A percentile compares a stretch with the other conserved stretches of the same genome.
phyloP scores from a whole-genome alignment of 192 early-diverging fungal species.

The Coemansia sp. region DNA sequence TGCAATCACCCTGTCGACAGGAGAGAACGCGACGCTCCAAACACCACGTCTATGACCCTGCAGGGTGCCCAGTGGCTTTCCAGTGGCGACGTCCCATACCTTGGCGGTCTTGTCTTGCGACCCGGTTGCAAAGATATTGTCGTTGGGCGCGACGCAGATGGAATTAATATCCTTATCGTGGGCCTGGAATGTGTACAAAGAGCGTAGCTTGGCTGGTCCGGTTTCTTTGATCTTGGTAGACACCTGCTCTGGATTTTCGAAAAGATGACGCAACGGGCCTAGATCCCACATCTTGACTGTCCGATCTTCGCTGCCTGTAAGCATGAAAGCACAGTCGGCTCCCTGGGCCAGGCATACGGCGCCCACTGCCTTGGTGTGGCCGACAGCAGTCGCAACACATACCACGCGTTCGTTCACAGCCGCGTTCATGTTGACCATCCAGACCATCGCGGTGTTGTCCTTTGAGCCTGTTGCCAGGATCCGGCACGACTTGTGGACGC shows the following conservation, averaged over 20 bases:
- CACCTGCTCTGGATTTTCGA: constrained; percentile 23
- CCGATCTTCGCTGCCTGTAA: constrained; percentile 90
- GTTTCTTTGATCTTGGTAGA: constrained; percentile 9
- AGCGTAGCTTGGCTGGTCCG: constrained; percentile 34
- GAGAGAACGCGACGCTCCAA: constrained; percentile 92
- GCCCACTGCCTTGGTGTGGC: constrained; percentile 92
- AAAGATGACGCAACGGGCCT: constrained; percentile 43
- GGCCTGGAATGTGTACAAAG: constrained; percentile 87
- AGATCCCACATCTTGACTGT: constrained; percentile 96
- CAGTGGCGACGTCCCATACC: constrained; percentile 84
- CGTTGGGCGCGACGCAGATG: constrained; percentile 86
- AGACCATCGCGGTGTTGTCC: constrained; percentile 84
- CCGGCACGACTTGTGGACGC: constrained; percentile 63
- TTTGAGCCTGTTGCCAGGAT: constrained; percentile 87
- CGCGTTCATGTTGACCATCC: constrained; percentile 69
- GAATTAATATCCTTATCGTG: constrained; percentile 98
- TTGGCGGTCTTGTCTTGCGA: constrained; percentile 96
- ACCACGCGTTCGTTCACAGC: constrained; percentile 59
- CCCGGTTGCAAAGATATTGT: constrained; percentile 88
- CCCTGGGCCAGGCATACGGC: constrained; percentile 80
- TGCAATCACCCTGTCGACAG: constrained; percentile 91
- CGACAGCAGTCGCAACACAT: constrained; percentile 72
- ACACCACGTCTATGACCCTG: constrained; percentile 94
- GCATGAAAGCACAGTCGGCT: constrained; percentile 59
- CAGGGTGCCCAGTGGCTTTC: constrained; percentile 73